phyloP scores from a whole-genome alignment of 2,329 filamentous ascomycete genomes.

The Stemphylium beticola region DNA sequence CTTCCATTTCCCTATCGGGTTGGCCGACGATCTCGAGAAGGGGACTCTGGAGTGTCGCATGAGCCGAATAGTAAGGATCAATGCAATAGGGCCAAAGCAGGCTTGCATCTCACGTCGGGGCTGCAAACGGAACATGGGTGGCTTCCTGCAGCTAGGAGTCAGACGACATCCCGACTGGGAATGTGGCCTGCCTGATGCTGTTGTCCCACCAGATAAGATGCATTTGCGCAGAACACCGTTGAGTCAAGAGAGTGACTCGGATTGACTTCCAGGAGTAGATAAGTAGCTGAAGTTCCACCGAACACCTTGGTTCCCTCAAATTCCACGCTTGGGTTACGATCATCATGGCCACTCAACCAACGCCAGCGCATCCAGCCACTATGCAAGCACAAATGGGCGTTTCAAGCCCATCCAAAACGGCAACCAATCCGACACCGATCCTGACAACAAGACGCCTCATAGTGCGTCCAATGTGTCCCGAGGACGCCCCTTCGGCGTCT shows the following conservation, averaged over 20 bases:
- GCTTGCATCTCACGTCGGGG: not conserved
- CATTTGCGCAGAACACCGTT: not conserved
- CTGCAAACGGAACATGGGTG: not conserved
- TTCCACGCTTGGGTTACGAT: not conserved
- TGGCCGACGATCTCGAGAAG: not conserved
- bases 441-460: conserved; percentile 35
- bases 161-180: conserved; percentile 12
- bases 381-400: conserved; percentile 15
- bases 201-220: not conserved
- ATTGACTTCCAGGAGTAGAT: not conserved
- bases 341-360: conserved; percentile 26
- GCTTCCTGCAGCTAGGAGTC: conserved; percentile 7
- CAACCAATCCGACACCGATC: conserved; percentile 36
- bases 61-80: not conserved
- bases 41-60: not conserved
- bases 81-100: not conserved
- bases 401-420: not conserved
- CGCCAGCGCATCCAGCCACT: conserved; percentile 19
- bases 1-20: not conserved
- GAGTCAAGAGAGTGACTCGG: conserved; percentile 8
- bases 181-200: conserved; percentile 4
- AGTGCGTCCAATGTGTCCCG: conserved; percentile 40
- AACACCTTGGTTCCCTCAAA: not conserved
- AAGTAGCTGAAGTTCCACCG: not conserved
- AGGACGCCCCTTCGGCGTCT: conserved; percentile 37